Conservation (phyloP, 257 asterid species). For the Primulina huaijiensis region DNA sequence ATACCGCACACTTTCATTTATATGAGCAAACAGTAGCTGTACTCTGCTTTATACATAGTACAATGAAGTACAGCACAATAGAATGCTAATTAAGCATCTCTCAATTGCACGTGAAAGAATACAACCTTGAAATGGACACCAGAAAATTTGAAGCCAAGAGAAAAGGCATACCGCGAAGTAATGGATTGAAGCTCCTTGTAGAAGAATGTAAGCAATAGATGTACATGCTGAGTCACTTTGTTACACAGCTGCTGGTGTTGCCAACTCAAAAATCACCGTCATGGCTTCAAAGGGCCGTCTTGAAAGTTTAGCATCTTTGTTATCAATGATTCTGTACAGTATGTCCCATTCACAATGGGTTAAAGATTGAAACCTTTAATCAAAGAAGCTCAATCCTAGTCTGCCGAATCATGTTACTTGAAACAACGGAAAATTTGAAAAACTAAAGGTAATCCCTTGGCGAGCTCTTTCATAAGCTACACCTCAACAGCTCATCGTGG, state of each 20-base stretch:
- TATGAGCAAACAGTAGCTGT: constrained; percentile 27
- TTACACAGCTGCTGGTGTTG: constrained; percentile 27
- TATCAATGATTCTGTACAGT: constrained; percentile 45
- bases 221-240: constrained; percentile 34
- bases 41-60: constrained; percentile 43
- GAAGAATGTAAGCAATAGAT: constrained; percentile 21
- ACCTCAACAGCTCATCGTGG: constrained; percentile 24
- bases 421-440: constrained; percentile 23
- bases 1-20: constrained; percentile 29
- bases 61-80: constrained; percentile 49
- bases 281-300: constrained; percentile 24
- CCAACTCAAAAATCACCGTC: constrained; percentile 31
- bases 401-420: constrained; percentile 27
- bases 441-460: constrained; percentile 25
- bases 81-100: constrained; percentile 40
- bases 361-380: constrained; percentile 22
- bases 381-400: constrained; percentile 25
- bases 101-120: constrained; percentile 30
- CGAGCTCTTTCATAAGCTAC: constrained; percentile 25
- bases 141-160: constrained; percentile 26
- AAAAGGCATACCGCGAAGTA: constrained; percentile 26
- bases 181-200: constrained; percentile 8
- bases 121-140: constrained; percentile 28
- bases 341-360: constrained; percentile 34
- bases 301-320: constrained; percentile 30